Conservation (phyloP, 1,139 yeast genomes). For the Tardiomyces blankii region DNA sequence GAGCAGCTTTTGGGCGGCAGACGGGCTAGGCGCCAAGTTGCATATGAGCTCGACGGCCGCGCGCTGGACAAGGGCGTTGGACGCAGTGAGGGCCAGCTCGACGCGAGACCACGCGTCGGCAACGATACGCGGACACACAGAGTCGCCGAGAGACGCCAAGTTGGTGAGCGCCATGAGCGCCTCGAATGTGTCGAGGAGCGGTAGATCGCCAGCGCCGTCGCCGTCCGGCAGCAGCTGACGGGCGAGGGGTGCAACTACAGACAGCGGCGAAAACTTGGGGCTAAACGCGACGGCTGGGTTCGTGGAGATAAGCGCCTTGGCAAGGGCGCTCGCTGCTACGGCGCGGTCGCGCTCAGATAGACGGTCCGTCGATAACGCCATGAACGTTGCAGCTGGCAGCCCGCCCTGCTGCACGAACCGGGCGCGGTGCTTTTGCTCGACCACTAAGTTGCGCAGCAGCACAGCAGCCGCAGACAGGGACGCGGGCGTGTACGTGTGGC, state of each 20-base stretch:
- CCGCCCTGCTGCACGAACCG: slow-evolving; percentile 27
- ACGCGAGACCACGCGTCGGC: slow-evolving; percentile 29
- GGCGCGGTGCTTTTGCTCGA: slow-evolving; percentile 19
- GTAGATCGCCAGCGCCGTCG: slow-evolving; percentile 14
- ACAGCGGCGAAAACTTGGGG: slow-evolving; percentile 22
- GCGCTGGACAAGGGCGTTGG: slow-evolving; percentile 25
- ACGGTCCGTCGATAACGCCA: slow-evolving; percentile 11
- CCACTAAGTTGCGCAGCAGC: slow-evolving; percentile 24
- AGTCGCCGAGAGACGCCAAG: slow-evolving; percentile 31
- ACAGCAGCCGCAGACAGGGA: slow-evolving; percentile 19
- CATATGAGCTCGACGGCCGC: slow-evolving; percentile 30
- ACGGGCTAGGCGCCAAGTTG: slow-evolving; percentile 26
- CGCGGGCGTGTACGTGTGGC: slow-evolving; percentile 19
- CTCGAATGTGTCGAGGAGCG: slow-evolving; percentile 33
- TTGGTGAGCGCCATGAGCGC: slow-evolving; percentile 39
- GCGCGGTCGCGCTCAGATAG: slow-evolving; percentile 11
- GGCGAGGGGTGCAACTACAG: slow-evolving; percentile 23
- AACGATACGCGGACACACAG: slow-evolving; percentile 26
- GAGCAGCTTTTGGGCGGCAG: slow-evolving; percentile 23
- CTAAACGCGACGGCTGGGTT: slow-evolving; percentile 28
- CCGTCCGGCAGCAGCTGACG: slow-evolving; percentile 17
- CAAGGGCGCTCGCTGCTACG: slow-evolving; percentile 24
- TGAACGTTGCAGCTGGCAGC: slow-evolving; percentile 22
- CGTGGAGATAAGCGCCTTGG: slow-evolving; percentile 26
- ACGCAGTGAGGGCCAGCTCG: slow-evolving; percentile 26